Evolutionary conservation across 106 monocot species (phyloP), one percentile per base, ranked within the genome.

Genomic region (Agapanthus africanus): DNA sequence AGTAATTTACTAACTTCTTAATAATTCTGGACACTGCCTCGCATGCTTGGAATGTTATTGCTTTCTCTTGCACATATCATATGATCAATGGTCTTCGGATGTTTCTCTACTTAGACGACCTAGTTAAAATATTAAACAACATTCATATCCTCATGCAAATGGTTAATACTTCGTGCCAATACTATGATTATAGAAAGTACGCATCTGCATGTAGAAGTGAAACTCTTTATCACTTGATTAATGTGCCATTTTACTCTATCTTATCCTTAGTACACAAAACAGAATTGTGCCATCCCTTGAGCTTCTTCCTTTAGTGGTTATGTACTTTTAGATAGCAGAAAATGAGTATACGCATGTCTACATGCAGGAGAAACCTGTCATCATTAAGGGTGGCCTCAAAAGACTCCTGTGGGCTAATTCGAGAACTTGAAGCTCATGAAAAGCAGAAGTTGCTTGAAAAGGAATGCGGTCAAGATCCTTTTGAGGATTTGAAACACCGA

Each of bases 401-500:
- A 72, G 88, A 81, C 13, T 74, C 75, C 66, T 52, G 47, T 40
- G 63, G 70, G 22, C 64, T 83, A 50, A 80, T 68, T 28, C 76
- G 69, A 69, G 79, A 91, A 39, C 68, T 73, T 31, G 70, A 40
- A 51, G 75, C 76, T 19, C 75, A 26, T 73, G 78, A 71, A 69
- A 71, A 39, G 11, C 61, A 63, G 14, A 78, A 32, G 40, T 28
- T 73, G 69, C 63, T 74, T 28, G 70, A 64, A 59, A 71, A 73
- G 40, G 73, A 64, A 73, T 38, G 47, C 50, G 79, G 11, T 61
- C 44, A 66, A 26, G 95, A 87, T 80, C 88, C 80, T 27, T 88
- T 97, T 80, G 70, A 70, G 49, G 86, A 86, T 33, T 59, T 97
- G 69, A 85, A 89, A 76, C 16, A 30, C 42, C 91, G 95, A 71